Evolutionary conservation across 2,329 filamentous ascomycete species (phyloP).

Genomic region (Huntiella decipiens): DNA sequence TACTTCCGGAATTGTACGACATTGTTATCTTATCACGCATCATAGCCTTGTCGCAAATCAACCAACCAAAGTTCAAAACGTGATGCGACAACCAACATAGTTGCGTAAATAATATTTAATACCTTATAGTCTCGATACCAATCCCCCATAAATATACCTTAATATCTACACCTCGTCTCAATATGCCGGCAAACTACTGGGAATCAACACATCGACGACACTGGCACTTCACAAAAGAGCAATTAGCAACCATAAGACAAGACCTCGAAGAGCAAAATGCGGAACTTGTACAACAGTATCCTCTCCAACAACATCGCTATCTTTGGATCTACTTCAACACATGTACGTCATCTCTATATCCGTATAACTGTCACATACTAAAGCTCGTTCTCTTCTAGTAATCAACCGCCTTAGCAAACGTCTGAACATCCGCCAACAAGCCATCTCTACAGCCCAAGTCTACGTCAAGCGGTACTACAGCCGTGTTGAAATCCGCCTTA

Average conservation of each 20-base stretch:
- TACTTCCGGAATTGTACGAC: background rate
- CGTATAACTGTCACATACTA: background rate
- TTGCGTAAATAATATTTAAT: background rate
- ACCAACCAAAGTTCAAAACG: background rate
- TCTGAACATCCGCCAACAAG: slow-evolving; percentile 72
- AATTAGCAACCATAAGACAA: slow-evolving; percentile 56
- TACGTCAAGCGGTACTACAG: slow-evolving; percentile 91
- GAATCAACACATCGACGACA: slow-evolving; percentile 75
- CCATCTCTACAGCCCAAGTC: slow-evolving; percentile 80
- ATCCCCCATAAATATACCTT: background rate
- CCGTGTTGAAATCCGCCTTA: slow-evolving; percentile 75
- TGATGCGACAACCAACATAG: too few relatives aligned
- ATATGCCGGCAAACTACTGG: slow-evolving; percentile 93
- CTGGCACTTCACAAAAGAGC: slow-evolving; percentile 78
- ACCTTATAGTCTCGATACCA: background rate
- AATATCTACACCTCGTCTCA: background rate
- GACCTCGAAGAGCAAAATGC: slow-evolving; percentile 61
- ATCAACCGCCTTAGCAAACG: slow-evolving; percentile 69
- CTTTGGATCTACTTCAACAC: slow-evolving; percentile 85
- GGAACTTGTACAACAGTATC: slow-evolving; percentile 56
- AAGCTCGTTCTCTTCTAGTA: slow-evolving; percentile 30
- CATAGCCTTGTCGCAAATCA: background rate
- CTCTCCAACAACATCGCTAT: slow-evolving; percentile 62
- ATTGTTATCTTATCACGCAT: background rate
- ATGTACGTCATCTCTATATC: slow-evolving; percentile 34